Conservation (phyloP, 169 alveolate species). For the Plasmodium ovale region DNA sequence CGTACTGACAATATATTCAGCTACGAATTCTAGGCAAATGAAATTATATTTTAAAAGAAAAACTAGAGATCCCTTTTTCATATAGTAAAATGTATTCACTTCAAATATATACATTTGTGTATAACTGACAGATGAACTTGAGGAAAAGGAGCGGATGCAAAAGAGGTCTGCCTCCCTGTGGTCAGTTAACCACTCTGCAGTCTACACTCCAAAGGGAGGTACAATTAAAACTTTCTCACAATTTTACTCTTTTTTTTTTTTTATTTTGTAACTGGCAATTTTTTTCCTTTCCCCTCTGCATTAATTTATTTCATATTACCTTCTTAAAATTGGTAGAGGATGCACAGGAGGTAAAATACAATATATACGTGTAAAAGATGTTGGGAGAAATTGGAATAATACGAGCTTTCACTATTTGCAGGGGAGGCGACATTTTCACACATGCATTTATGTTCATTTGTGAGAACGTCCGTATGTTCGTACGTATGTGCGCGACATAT, state of each 20-base stretch:
- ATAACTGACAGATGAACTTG: constrained; percentile 45
- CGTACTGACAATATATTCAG: no score
- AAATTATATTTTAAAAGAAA: neutral
- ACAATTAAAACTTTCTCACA: neutral
- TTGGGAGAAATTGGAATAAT: neutral
- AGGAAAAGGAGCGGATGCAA: constrained; percentile 54
- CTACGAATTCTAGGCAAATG: no score
- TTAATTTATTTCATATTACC: neutral
- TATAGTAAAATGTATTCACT: neutral
- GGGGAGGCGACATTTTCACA: neutral
- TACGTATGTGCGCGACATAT: neutral
- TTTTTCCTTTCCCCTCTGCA: neutral
- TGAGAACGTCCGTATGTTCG: neutral
- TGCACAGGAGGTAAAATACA: constrained; percentile 16
- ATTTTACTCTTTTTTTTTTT: neutral
- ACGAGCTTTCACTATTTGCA: neutral
- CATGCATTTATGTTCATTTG: neutral
- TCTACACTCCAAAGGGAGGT: constrained; percentile 32
- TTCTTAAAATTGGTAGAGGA: constrained; percentile 1
- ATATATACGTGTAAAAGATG: no score
- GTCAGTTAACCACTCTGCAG: constrained; percentile 35
- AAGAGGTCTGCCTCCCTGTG: constrained; percentile 52
- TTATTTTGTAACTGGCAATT: neutral
- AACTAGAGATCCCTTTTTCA: neutral
- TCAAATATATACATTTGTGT: neutral